Evolutionary conservation across 257 asterid genomes (phyloP).

Genomic region (Solanum tacnaense): DNA sequence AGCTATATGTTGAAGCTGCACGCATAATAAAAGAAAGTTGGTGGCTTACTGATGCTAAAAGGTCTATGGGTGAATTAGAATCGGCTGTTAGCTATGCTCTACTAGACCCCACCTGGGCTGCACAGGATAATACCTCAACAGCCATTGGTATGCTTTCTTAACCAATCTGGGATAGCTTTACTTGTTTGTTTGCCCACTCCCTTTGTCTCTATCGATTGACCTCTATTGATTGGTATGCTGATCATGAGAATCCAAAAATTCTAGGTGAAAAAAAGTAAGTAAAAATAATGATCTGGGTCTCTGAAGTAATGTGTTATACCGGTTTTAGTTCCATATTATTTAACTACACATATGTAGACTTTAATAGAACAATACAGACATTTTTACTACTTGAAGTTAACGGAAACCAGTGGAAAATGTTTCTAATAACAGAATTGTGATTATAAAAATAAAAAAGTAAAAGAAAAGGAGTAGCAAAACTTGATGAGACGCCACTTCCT

Average conservation of each 20-base stretch:
- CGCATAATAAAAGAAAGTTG: constrained; percentile 90
- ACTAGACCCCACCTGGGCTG: constrained; percentile 96
- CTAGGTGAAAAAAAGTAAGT: not conserved
- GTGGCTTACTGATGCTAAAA: constrained; percentile 92
- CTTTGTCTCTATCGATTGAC: not conserved
- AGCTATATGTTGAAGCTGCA: constrained; percentile 77
- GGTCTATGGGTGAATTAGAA: constrained; percentile 75
- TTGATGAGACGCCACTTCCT: not conserved
- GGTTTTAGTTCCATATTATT: not conserved
- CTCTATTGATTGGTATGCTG: not conserved
- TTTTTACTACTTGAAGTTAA: not conserved
- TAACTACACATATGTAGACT: not conserved
- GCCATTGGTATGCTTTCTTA: constrained; percentile 60
- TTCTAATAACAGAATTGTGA: not conserved
- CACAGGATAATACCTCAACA: constrained; percentile 97
- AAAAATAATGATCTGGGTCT: not conserved
- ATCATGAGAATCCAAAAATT: not conserved
- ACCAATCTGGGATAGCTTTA: not conserved
- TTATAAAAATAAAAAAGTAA: not conserved
- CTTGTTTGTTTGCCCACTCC: not conserved
- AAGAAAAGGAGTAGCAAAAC: not conserved
- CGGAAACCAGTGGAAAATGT: not conserved
- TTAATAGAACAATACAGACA: not conserved
- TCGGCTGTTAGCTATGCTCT: constrained; percentile 92
- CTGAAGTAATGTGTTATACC: not conserved